Evolutionary conservation across 495 filamentous ascomycete genomes (phyloP).

Genomic region (Articulospora tetracladia): DNA sequence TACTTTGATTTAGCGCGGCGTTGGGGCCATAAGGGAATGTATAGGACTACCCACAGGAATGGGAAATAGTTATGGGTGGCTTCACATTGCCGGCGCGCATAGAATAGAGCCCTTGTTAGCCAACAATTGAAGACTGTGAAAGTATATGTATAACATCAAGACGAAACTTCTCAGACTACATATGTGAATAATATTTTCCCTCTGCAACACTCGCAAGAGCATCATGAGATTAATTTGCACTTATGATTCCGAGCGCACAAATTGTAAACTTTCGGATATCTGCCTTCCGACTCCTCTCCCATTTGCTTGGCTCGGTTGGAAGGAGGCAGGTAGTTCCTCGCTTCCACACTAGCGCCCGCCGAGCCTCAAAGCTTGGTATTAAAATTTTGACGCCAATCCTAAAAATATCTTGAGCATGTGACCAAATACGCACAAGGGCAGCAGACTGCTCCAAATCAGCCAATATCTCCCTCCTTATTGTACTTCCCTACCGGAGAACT

Average conservation of each 20-base stretch:
- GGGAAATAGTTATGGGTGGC: neutral
- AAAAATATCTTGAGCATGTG: neutral
- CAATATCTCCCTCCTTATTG: neutral
- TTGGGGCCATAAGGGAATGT: neutral
- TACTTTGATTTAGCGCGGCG: slow-evolving; percentile 14
- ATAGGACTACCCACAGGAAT: slow-evolving; percentile 2
- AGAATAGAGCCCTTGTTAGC: neutral
- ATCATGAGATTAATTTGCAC: too few relatives aligned
- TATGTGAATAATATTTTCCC: neutral
- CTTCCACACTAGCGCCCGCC: neutral
- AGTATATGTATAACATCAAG: slow-evolving; percentile 1
- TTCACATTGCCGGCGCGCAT: slow-evolving; percentile 15
- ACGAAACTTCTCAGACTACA: neutral
- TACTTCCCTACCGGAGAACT: neutral
- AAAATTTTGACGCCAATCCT: slow-evolving; percentile 3
- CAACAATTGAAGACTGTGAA: neutral
- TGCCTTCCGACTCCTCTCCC: neutral
- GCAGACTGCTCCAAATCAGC: neutral
- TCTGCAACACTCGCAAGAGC: too few relatives aligned
- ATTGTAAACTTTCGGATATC: too few relatives aligned
- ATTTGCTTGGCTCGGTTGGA: neutral
- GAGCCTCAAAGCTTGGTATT: slow-evolving; percentile 23
- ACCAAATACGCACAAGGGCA: neutral
- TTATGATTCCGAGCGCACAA: too few relatives aligned
- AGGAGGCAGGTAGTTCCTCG: neutral